Conservation (phyloP, 352 stramenopile species). For the Globisporangium camurandrum region DNA sequence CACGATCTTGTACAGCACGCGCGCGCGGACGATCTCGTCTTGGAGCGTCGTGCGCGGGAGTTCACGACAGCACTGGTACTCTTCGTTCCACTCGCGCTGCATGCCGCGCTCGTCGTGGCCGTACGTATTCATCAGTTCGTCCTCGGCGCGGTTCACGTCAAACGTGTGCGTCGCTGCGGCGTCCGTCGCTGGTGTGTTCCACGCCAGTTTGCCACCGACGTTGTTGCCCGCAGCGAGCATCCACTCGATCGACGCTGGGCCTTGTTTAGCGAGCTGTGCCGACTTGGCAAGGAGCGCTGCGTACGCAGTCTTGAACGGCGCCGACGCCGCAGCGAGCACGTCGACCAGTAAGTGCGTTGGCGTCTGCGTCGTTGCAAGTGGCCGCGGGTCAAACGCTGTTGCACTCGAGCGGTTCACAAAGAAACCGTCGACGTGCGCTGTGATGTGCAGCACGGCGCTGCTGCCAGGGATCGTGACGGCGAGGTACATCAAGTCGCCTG, state of each 20-base stretch:
- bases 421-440: constrained; percentile 89
- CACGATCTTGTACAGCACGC: constrained; percentile 93
- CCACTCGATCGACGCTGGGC: constrained; percentile 76
- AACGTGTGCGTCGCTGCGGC: constrained; percentile 44
- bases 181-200: constrained; percentile 49
- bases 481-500: constrained; percentile 93
- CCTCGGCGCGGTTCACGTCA: constrained; percentile 83
- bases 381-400: constrained; percentile 74
- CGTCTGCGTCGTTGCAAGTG: constrained; percentile 24
- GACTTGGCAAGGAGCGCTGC: constrained; percentile 71
- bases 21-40: constrained; percentile 89
- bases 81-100: constrained; percentile 95
- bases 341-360: constrained; percentile 74
- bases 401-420: constrained; percentile 88
- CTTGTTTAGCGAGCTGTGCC: constrained; percentile 61
- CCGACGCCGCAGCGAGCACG: constrained; percentile 61
- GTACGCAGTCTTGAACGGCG: constrained; percentile 70
- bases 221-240: constrained; percentile 79
- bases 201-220: constrained; percentile 67
- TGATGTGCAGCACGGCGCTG: constrained; percentile 76
- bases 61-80: constrained; percentile 91
- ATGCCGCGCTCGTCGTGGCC: constrained; percentile 91
- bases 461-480: constrained; percentile 79
- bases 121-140: constrained; percentile 85
- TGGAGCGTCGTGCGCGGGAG: constrained; percentile 67